Percentiles rank a stretch among this genome's conserved stretches.
These are phyloP conservation scores for Trypanosoma platydactyli DNA, from an alignment of 208 protist species.

Conservation along the genomic window DNA sequence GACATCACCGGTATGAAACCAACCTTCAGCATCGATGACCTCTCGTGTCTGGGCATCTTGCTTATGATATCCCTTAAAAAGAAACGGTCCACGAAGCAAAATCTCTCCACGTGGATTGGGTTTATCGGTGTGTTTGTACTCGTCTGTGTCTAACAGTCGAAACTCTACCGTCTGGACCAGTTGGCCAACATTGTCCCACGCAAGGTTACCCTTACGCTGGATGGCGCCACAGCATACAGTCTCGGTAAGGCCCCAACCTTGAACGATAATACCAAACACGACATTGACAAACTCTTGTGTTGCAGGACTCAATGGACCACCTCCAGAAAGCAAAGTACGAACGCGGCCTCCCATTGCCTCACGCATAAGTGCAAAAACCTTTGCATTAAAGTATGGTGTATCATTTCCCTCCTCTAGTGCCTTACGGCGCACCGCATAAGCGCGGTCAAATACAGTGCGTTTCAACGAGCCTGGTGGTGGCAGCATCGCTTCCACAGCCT, in stretches of 20 bases:
- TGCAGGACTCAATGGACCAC: slow-evolving; percentile 64
- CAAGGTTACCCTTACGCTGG: slow-evolving; percentile 61
- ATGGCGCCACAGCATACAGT: slow-evolving; percentile 64
- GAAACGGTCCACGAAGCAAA: slow-evolving; percentile 62
- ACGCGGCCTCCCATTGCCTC: slow-evolving; percentile 72
- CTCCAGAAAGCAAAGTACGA: slow-evolving; percentile 74
- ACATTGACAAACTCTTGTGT: slow-evolving; percentile 88
- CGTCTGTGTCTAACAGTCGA: slow-evolving; percentile 88
- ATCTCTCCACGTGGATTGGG: slow-evolving; percentile 80
- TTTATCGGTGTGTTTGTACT: slow-evolving; percentile 75
- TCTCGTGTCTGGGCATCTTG: slow-evolving; percentile 81
- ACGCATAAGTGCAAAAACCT: slow-evolving; percentile 60
- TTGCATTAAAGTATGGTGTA: slow-evolving; percentile 81
- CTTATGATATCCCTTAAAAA: slow-evolving; percentile 91
- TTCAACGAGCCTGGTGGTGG: slow-evolving; percentile 52
- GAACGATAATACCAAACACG: slow-evolving; percentile 74
- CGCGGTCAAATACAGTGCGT: slow-evolving; percentile 69
- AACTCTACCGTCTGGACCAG: slow-evolving; percentile 78
- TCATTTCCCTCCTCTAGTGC: slow-evolving; percentile 71
- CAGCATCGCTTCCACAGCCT: slow-evolving; percentile 69
- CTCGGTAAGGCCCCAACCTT: slow-evolving; percentile 91
- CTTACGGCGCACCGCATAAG: slow-evolving; percentile 54
- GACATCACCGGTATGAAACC: slow-evolving; percentile 90
- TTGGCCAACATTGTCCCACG: slow-evolving; percentile 71
- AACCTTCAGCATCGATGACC: slow-evolving; percentile 75